Conservation (phyloP, 78 protist species). For the Dictyostelium capitatum region DNA sequence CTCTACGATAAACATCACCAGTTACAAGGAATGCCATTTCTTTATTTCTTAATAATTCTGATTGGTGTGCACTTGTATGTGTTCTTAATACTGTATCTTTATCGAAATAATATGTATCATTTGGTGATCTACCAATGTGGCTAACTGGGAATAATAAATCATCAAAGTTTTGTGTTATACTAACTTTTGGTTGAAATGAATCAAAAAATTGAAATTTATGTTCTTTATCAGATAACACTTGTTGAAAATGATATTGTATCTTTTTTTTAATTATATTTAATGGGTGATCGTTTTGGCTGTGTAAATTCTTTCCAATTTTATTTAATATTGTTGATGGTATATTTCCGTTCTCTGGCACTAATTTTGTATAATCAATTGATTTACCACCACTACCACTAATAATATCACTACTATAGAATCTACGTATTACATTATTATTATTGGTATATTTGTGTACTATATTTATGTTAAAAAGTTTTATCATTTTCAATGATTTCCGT, state of each 20-base stretch:
- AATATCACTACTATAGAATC: no score
- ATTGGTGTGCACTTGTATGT: conserved; percentile 92
- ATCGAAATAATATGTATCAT: conserved; percentile 89
- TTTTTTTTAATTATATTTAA: conserved; percentile 61
- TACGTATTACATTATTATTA: no score
- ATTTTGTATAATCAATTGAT: conserved; percentile 15
- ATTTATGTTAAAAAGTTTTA: not conserved
- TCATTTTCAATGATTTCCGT: not conserved
- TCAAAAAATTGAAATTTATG: conserved; percentile 52
- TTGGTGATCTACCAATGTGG: conserved; percentile 85
- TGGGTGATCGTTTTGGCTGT: conserved; percentile 51
- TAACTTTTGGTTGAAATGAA: conserved; percentile 50
- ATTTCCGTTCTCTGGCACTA: conserved; percentile 53
- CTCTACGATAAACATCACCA: conserved; percentile 94
- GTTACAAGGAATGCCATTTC: conserved; percentile 86
- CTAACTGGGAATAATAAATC: conserved; percentile 84
- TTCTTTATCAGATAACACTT: not conserved
- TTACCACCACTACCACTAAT: not conserved
- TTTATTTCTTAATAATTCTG: conserved; percentile 45
- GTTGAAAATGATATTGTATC: conserved; percentile 74
- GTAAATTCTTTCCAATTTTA: conserved; percentile 62
- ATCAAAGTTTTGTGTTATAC: conserved; percentile 75
- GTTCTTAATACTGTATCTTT: conserved; percentile 63
- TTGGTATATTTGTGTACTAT: not conserved
- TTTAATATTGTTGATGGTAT: conserved; percentile 32